Base-by-base conservation (phyloP, 805 yeast species). In the Ogataea ramenticola region DNA sequence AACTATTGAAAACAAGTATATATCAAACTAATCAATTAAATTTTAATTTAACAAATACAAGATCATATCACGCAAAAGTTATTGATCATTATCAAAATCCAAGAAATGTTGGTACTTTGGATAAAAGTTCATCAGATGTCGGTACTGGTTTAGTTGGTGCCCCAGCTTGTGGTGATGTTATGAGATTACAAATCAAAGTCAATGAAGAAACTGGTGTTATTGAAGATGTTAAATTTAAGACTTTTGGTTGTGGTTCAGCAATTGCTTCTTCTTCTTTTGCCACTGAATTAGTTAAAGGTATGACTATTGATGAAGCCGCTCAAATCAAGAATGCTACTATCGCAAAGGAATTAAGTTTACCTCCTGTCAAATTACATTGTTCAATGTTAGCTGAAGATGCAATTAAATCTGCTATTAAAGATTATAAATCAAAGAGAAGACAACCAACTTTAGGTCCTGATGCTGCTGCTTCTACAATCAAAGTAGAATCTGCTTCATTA, bases 341-440 rank as follows among this genome's bases (percentile, higher is more conserved):
- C 55, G 99, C 99, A 40, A 85, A 86, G 65, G 99, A 93, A 65
- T 75, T 93, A 57, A 80, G 91, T 46, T 75, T 93, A 56, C 99
- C 99, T 19, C 99, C 99, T 1, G 98, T 93, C 44, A 93, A 93
- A 65, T 75, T 93, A 56, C 99, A 93, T 64, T 93, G 99, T 66
- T 88, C 96, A 16, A 93, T 93, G 99, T 75, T 93, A 58, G 99
- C 99, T 16, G 99, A 93, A 67, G 99, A 93, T 60, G 99, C 99
- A 42, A 93, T 93, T 66, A 91, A 93, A 74, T 82, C 90, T 43
- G 99, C 99, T 14, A 89, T 93, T 55, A 89, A 87, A 70, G 98
- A 93, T 66, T 93, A 91, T 75, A 82, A 79, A 67, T 66, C 88
- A 42, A 93, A 93, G 82, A 80, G 95, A 66, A 49, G 61, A 53